These are phyloP conservation scores for Suillus bovinus DNA, from an alignment of 768 basidiomycete genomes.

Conservation along the genomic window DNA sequence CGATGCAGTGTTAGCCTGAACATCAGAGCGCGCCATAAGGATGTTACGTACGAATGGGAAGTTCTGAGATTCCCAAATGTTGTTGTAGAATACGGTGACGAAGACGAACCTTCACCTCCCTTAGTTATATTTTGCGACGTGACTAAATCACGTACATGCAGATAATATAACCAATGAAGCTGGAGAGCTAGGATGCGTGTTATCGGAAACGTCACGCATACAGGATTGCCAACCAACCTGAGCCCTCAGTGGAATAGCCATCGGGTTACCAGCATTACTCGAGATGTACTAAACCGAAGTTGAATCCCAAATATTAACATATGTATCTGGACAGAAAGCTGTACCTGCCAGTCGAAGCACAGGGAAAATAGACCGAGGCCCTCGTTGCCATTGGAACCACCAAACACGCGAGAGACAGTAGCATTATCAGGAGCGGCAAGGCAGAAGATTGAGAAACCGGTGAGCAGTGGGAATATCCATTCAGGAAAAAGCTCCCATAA, in stretches of 20 bases:
- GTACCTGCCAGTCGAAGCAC: constrained; percentile 60
- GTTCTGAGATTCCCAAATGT: constrained; percentile 57
- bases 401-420: constrained; percentile 56
- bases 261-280: constrained; percentile 35
- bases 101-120: constrained; percentile 28
- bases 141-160: constrained; percentile 42
- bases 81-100: constrained; percentile 41
- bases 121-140: neutral
- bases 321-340: neutral
- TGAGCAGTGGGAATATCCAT: constrained; percentile 40
- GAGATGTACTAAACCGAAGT: constrained; percentile 36
- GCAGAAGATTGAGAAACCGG: constrained; percentile 58
- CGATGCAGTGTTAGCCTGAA: neutral
- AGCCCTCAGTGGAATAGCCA: constrained; percentile 55
- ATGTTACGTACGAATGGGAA: constrained; percentile 51
- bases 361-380: constrained; percentile 60
- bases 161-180: constrained; percentile 49
- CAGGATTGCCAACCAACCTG: constrained; percentile 27
- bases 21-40: constrained; percentile 8
- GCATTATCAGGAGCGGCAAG: constrained; percentile 49
- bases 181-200: constrained; percentile 33
- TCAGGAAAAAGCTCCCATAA: constrained; percentile 46
- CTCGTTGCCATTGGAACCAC: constrained; percentile 63
- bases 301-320: constrained; percentile 43
- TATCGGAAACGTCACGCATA: neutral